Percentiles rank a stretch among this genome's conserved stretches.
Evolutionary conservation across 495 filamentous ascomycete genomes (phyloP).

Genomic region (Penicillium argentinense): DNA sequence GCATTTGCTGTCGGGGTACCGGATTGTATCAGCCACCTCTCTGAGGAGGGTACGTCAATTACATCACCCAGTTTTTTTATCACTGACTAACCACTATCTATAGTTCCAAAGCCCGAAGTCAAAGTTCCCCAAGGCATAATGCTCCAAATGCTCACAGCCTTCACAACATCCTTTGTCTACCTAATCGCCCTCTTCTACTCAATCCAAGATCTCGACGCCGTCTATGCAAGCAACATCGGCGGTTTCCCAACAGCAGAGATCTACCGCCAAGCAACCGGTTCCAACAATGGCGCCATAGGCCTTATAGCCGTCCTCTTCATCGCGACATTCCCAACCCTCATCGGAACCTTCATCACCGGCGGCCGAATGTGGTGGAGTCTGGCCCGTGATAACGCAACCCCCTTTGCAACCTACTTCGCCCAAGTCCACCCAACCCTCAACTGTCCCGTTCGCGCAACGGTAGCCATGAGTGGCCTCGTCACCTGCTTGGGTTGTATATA

Average conservation of each 20-base stretch:
- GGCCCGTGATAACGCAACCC: conserved; percentile 62
- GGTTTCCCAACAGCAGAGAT: conserved; percentile 71
- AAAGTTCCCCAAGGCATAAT: conserved; percentile 48
- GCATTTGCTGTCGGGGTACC: conserved; percentile 77
- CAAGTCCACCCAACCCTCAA: conserved; percentile 41
- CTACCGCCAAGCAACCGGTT: conserved; percentile 70
- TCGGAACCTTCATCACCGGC: conserved; percentile 67
- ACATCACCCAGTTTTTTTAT: too few species aligned
- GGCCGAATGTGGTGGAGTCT: conserved; percentile 77
- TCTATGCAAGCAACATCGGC: conserved; percentile 52
- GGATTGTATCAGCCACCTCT: conserved; percentile 68
- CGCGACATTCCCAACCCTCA: conserved; percentile 54
- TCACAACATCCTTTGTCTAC: conserved; percentile 46
- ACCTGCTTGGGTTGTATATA: conserved; percentile 70
- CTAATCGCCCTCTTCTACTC: conserved; percentile 54
- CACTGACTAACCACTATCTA: neutral
- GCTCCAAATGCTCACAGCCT: conserved; percentile 58
- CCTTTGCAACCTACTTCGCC: conserved; percentile 35
- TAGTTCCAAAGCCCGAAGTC: conserved; percentile 25
- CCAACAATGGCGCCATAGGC: conserved; percentile 55
- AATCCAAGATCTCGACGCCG: conserved; percentile 59
- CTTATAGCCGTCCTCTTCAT: conserved; percentile 56
- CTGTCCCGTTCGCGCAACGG: conserved; percentile 61
- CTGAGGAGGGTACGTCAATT: conserved; percentile 60
- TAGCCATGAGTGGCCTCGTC: conserved; percentile 55